These are phyloP conservation scores for Talaromyces pinophilus DNA, from an alignment of 2,329 filamentous ascomycete species.

Conservation along the genomic window DNA sequence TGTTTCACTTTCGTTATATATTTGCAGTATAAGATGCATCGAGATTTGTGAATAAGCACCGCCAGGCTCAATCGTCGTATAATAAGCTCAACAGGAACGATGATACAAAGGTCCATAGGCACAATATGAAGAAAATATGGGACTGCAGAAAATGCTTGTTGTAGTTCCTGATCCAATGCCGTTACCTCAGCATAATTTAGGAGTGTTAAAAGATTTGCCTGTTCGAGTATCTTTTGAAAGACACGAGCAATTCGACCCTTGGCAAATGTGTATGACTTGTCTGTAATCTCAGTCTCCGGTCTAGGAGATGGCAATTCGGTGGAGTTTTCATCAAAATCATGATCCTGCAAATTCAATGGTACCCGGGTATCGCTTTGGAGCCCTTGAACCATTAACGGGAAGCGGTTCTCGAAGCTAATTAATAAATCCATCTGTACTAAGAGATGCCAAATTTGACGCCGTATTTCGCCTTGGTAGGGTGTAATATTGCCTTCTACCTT, in stretches of 20 bases:
- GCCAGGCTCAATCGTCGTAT: constrained; percentile 13
- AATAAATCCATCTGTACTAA: constrained; percentile 15
- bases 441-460: constrained; percentile 18
- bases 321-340: constrained; percentile 10
- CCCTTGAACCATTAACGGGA: constrained; percentile 14
- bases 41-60: constrained; percentile 17
- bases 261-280: constrained; percentile 12
- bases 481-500: constrained; percentile 10
- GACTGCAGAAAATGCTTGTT: constrained; percentile 9
- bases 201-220: constrained; percentile 15
- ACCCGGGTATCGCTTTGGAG: constrained; percentile 15
- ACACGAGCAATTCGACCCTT: constrained; percentile 13
- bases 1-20: constrained; percentile 8
- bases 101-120: constrained; percentile 12
- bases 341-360: constrained; percentile 14
- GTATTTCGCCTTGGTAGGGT: constrained; percentile 12
- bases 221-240: constrained; percentile 13
- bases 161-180: constrained; percentile 13
- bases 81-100: constrained; percentile 9
- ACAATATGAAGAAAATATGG: constrained; percentile 9
- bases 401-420: constrained; percentile 12
- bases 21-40: constrained; percentile 18
- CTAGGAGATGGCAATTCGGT: background rate
- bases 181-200: constrained; percentile 11
- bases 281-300: constrained; percentile 13